Percentiles rank a stretch among this genome's conserved stretches.
Conservation (phyloP, 202 grass and related monocot species). For the Bolboschoenoplectus hybrid region DNA sequence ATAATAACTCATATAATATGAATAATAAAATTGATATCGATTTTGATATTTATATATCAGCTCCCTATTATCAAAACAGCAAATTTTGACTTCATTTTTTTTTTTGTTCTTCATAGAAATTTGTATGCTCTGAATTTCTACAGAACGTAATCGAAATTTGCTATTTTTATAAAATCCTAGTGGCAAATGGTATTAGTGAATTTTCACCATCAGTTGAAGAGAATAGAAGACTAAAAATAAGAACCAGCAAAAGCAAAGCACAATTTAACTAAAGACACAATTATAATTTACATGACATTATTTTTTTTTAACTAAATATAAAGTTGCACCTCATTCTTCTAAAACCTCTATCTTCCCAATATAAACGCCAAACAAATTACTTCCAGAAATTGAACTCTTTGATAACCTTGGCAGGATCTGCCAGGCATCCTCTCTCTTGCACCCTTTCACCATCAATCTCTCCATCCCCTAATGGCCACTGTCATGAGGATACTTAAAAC, state of each 20-base stretch:
- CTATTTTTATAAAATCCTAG: not conserved
- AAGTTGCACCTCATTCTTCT: conserved; percentile 32
- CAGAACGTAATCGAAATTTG: not conserved
- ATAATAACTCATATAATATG: too few relatives aligned
- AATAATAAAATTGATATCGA: too few relatives aligned
- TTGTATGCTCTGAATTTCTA: not conserved
- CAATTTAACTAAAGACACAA: conserved; percentile 33
- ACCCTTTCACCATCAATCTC: not conserved
- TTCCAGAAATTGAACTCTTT: not conserved
- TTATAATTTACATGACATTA: conserved; percentile 41
- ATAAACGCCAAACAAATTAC: conserved; percentile 32
- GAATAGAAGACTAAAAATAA: conserved; percentile 28
- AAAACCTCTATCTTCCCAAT: conserved; percentile 31
- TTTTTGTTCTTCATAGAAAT: not conserved
- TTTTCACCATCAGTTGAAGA: not conserved
- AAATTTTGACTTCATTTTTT: not conserved
- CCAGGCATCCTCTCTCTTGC: not conserved
- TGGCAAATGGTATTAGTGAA: not conserved
- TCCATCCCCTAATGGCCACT: conserved; percentile 56
- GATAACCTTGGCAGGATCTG: conserved; percentile 1
- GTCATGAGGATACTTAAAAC: conserved; percentile 59
- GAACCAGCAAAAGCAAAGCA: conserved; percentile 26
- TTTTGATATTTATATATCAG: too few relatives aligned
- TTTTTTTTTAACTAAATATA: conserved; percentile 39
- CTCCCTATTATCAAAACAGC: too few relatives aligned